phyloP scores from a whole-genome alignment of 2,329 filamentous ascomycete genomes.

The Cladobotryum protrusum region DNA sequence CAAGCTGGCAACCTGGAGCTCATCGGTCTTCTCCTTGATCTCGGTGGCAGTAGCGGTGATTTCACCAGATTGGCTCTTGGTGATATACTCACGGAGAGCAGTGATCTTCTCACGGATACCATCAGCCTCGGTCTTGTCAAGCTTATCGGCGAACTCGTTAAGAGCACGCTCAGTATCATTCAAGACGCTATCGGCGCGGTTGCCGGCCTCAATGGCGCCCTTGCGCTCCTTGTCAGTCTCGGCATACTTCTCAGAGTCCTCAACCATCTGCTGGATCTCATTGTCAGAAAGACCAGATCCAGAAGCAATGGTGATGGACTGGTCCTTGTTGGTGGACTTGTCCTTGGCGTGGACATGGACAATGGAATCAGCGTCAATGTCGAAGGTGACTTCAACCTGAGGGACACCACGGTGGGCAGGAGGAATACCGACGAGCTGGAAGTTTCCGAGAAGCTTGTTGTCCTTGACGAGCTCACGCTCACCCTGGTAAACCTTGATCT shows the following conservation, averaged over 20 bases:
- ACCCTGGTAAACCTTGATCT: slow-evolving; percentile 99
- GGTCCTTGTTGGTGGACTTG: slow-evolving; percentile 99
- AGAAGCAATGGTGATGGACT: slow-evolving; percentile 97
- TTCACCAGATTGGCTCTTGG: slow-evolving; percentile 93
- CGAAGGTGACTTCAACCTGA: slow-evolving; percentile 96
- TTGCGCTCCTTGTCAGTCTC: slow-evolving; percentile 96
- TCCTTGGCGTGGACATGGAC: slow-evolving; percentile 98
- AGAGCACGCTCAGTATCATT: slow-evolving; percentile 98
- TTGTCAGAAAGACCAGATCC: slow-evolving; percentile 91
- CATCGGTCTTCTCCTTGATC: slow-evolving; percentile 98
- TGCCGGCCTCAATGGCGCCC: slow-evolving; percentile 88
- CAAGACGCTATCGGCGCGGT: slow-evolving; percentile 91
- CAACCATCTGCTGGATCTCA: slow-evolving; percentile 96
- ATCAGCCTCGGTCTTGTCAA: slow-evolving; percentile 94
- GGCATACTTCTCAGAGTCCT: slow-evolving; percentile 95
- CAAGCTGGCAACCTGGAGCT: slow-evolving; percentile 91
- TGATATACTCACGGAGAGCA: slow-evolving; percentile 78
- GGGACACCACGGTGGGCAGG: slow-evolving; percentile 94
- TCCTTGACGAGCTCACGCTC: slow-evolving; percentile 98
- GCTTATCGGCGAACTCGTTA: slow-evolving; percentile 90
- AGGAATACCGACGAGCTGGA: slow-evolving; percentile 96
- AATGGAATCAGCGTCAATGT: slow-evolving; percentile 96
- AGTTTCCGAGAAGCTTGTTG: slow-evolving; percentile 98
- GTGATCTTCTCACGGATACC: slow-evolving; percentile 91
- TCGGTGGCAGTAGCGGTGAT: slow-evolving; percentile 77